These are phyloP conservation scores for Begonia fuchsioides DNA, from an alignment of 306 rosid genomes.

Conservation along the genomic window DNA sequence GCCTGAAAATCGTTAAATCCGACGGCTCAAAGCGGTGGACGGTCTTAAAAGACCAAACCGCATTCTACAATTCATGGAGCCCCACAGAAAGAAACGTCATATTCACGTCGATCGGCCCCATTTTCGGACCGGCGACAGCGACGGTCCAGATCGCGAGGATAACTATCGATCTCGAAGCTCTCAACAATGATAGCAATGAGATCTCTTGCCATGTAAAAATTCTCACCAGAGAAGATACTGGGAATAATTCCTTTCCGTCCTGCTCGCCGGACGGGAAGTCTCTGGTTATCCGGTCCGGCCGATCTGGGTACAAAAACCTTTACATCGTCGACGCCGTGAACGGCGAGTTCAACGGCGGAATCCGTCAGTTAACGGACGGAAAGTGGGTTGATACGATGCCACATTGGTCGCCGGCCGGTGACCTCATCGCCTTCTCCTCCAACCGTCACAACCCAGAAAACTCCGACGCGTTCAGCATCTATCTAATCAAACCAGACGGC, in stretches of 20 bases:
- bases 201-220: conserved; percentile 22
- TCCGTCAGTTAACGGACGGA: conserved; percentile 59
- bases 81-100: conserved; percentile 45
- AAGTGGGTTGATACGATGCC: conserved; percentile 87
- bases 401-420: conserved; percentile 72
- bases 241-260: conserved; percentile 68
- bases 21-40: conserved; percentile 57
- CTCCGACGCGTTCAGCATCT: conserved; percentile 41
- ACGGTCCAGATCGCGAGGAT: conserved; percentile 66
- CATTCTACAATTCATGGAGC: conserved; percentile 63
- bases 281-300: conserved; percentile 65
- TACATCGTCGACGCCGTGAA: conserved; percentile 51
- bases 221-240: conserved; percentile 37
- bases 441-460: conserved; percentile 40
- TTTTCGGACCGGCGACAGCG: conserved; percentile 29
- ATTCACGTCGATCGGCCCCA: conserved; percentile 62
- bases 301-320: conserved; percentile 60
- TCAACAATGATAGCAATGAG: conserved; percentile 23
- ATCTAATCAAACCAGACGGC: conserved; percentile 52
- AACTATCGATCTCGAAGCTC: conserved; percentile 22
- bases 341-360: conserved; percentile 39
- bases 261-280: conserved; percentile 68
- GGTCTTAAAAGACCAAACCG: conserved; percentile 29
- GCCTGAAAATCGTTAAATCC: conserved; percentile 37
- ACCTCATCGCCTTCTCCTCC: conserved; percentile 75